Base-by-base conservation (phyloP, 1,284 basidiomycete genomes). In the Pterula multifida region DNA sequence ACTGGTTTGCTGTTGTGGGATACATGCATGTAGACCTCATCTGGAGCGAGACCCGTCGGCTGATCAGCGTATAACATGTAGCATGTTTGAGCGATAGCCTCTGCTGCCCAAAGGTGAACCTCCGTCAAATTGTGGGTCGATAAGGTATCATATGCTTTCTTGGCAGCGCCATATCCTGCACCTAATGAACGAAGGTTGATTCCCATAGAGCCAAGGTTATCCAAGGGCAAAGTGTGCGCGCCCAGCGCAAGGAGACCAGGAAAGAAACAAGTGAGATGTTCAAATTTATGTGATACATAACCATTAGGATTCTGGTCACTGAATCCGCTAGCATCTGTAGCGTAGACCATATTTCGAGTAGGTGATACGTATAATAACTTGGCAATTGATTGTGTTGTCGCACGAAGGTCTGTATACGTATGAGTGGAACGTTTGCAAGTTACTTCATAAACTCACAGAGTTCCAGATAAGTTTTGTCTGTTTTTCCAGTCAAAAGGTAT, bases 211-310 rank as follows among this genome's bases (percentile, higher is more conserved):
- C 21, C 21, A 12, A 49, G 46, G 15, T 55, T 51, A 11, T 45
- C 44, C 22, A 58, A 46, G 15, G 59, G 42, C 48, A 66, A 60
- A 1, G 63, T 64, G 35, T 64, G 61, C 1, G 65, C 67, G 49
- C 73, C 73, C 36, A 75, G 67, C 1, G 70, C 68, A 50, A 75
- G 65, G n/a, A 73, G 58, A 9, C 70, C 73, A 0, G 71, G 68
- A 54, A 73, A 62, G 64, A 75, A 75, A 58, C 72, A 75, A 3
- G 71, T 68, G 52, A 75, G 66, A 55, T 75, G 73, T 55, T 75
- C 72, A 49, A 74, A 65, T 26, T 55, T 63, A 54, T 66, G 64
- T 9, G 61, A 58, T 12, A 68, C 68, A 17, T 22, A 13, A 17
- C 39, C 39, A 22, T 42, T n/a, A 19, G 39, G 39, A 42, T 42